Evolutionary conservation across 2,329 filamentous ascomycete species (phyloP), one percentile per base, ranked within the genome.

Genomic region (Neofusicoccum ribis): DNA sequence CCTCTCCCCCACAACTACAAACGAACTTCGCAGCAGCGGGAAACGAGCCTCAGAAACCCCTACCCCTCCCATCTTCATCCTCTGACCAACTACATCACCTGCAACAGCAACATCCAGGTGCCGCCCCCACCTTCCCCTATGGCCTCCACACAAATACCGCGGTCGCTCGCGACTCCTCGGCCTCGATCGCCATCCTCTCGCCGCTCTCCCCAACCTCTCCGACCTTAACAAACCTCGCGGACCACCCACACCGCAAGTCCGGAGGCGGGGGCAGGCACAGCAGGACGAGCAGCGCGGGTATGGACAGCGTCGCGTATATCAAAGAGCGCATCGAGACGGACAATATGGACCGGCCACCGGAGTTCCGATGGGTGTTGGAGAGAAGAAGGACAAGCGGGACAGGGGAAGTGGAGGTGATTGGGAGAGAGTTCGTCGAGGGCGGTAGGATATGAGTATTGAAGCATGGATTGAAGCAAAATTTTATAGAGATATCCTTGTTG

Each of bases 271-370:
- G 37, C 37, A 61, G 27, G 9, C 76, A 78, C 66, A 72, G 72
- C 20, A 68, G 80, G 27, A 80, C 77, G 50, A 77, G 76, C 8
- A 80, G 84, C 58, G 89, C 74, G 20, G 74, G 86, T 51, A 82
- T 87, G 1, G 89, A 91, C 69, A 90, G 88, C 68, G 87, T 92
- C 39, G 89, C 88, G 6, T 92, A 92, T 74, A 81, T 84, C 2
- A 76, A 80, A n/a, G 84, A 86, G 39, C 63, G 63, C 34, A 50
- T 65, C 20, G 51, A 49, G 12, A 46, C 27, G 31, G 34, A 59
- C 7, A 34, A 60, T n/a, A 6, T 5, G 14, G 39, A 47, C 23
- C 7, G 46, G 8, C n/a, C n/a, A 11, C 51, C 50, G 17, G 63
- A 44, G 46, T 65, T 50, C 12, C 15, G 63, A 36, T 92, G 89